Base-by-base conservation (phyloP, 148 eudicot genomes). In the Silene latifolia region DNA sequence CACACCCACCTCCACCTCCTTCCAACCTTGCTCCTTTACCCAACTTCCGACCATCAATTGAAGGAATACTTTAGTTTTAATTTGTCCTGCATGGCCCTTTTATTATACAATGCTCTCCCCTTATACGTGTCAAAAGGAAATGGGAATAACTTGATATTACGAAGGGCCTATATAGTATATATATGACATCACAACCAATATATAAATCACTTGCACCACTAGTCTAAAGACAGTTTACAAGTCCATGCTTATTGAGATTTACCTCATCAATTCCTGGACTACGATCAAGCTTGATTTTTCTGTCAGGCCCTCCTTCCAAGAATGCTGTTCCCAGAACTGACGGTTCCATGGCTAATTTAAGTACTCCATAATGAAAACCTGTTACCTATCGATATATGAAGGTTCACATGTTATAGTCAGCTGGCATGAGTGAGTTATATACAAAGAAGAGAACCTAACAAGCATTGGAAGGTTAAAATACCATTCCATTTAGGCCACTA, bases 231-330 rank as follows among this genome's bases (percentile, higher is more conserved):
- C 11, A 29, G 20, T 71, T 24, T 71, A 27, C 23, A 64, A 57
- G 15, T 20, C 58, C 63, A 29, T n/a, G 17, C 27, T 27, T 21
- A 42, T 27, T 68, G 65, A 75, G 44, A 59, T 67, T 70, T 83
- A 95, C 99, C 97, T 92, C 97, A 78, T 95, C 97, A 74, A 95
- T 82, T 71, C 99, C 99, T 66, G 99, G 99, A 88, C 84, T 90
- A 69, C 80, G 85, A 73, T 95, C 97, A 74, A 95, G 97, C 73
- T 82, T 79, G 67, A 95, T 95, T 85, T 90, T 95, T 74, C 99
- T 81, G 86, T 92, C 94, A 81, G 99, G 96, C 67, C 99, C 99
- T 77, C 99, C 99, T 88, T 95, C 96, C 83, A 92, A 77, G 73
- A 95, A 81, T 75, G 97, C 99, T 82, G 91, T 87, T 79, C 99